Conservation (phyloP, 2,329 filamentous ascomycete species). For the Botrytis squamosa region DNA sequence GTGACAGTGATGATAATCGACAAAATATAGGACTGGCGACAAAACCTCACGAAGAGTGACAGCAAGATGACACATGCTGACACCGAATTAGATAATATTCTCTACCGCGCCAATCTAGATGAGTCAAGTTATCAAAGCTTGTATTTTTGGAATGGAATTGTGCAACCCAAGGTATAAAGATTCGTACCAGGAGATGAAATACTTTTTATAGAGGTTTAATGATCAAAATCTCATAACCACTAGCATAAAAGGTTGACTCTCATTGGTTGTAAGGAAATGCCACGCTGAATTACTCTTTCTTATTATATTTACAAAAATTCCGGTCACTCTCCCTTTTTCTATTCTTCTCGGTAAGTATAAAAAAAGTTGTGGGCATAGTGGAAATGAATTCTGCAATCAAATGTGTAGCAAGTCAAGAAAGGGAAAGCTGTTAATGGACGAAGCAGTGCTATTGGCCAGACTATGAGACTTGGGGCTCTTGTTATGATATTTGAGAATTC, state of each 20-base stretch:
- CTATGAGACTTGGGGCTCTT: accelerated
- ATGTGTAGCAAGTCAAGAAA: too few relatives aligned
- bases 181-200: not conserved
- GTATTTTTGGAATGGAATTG: not conserved
- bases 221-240: not conserved
- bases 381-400: too few relatives aligned
- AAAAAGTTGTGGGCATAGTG: too few relatives aligned
- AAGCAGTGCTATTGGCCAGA: too few relatives aligned
- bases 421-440: accelerated
- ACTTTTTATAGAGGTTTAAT: not conserved
- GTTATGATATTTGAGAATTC: too few relatives aligned
- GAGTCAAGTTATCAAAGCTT: not conserved
- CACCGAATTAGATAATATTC: accelerated
- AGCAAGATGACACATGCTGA: not conserved
- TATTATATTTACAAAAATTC: not conserved
- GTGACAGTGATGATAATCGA: not conserved
- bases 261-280: accelerated
- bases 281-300: not conserved
- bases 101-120: too few relatives aligned
- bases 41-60: not conserved
- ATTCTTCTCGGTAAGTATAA: too few relatives aligned
- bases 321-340: too few relatives aligned
- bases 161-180: too few relatives aligned
- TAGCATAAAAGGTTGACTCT: not conserved
- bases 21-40: not conserved